Conservation (phyloP, 75 land plant genomes). For the Sequoia sempervirens region DNA sequence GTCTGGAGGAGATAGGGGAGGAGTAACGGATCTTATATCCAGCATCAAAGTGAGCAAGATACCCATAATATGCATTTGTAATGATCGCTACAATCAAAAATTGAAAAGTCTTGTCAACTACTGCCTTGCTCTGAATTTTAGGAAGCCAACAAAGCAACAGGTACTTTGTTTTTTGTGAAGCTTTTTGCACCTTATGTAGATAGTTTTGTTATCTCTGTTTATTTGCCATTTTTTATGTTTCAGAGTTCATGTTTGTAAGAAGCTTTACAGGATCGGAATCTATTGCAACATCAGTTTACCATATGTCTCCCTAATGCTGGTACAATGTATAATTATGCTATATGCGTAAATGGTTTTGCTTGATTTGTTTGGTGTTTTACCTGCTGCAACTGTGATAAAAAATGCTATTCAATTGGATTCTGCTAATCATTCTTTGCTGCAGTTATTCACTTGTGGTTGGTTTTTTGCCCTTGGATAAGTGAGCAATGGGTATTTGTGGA, state of each 20-base stretch:
- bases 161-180: slow-evolving; percentile 24
- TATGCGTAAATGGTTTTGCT: not conserved
- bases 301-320: not conserved
- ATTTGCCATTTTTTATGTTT: not conserved
- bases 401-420: not conserved
- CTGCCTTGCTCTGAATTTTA: slow-evolving; percentile 71
- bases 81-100: slow-evolving; percentile 97
- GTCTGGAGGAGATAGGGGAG: slow-evolving; percentile 99
- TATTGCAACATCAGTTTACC: not conserved
- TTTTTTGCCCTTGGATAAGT: no score
- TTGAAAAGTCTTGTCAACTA: slow-evolving; percentile 86
- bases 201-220: slow-evolving; percentile 4
- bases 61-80: slow-evolving; percentile 96
- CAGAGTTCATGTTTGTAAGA: not conserved
- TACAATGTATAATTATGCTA: not conserved
- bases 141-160: slow-evolving; percentile 98
- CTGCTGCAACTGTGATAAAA: not conserved
- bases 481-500: no score
- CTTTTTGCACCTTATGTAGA: not conserved
- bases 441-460: no score
- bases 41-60: slow-evolving; percentile 90
- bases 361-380: not conserved
- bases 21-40: slow-evolving; percentile 91
- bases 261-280: not conserved
- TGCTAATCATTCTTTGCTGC: not conserved